Base-by-base conservation (phyloP, 495 filamentous ascomycete genomes). In the Hyaloscypha bicolor region DNA sequence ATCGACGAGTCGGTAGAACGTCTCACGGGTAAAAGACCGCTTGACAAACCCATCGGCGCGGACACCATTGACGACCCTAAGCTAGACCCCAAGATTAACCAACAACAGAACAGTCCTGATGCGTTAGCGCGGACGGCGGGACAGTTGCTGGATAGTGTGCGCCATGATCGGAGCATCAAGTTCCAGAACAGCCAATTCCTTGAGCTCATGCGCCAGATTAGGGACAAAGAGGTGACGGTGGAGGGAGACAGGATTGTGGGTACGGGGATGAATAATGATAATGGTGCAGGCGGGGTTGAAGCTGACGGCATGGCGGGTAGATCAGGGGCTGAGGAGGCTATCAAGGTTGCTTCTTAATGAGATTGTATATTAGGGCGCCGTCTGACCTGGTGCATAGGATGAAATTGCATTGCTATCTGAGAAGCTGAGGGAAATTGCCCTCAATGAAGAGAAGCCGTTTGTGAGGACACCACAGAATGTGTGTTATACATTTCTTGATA, bases 111-210 rank as follows among this genome's bases (percentile, higher is more conserved):
- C 63, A 87, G 91, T 66, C 81, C 82, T 6, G 89, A 93, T 70
- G 91, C 88, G 42, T 81, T 94, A 33, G 88, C 90, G 21, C 79
- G 81, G 42, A 92, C 91, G 4, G 92, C 92, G 9, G 90, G 86
- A 22, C 79, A 88, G 56, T 79, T 95, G 5, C 80, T 95, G 4
- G 84, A 91, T n/a, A 88, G 82, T 51, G 82, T 95, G 11, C 80
- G 85, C 35, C 79, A 88, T 67, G 87, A 95, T 62, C 82, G 84
- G 68, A 88, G 80, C 66, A 73, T 85, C 60, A 94, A 95, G 70
- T 94, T 94, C 73, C 85, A 89, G 72, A 83, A 93, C 71, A 93
- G 91, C 75, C 86, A 85, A 63, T 95, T 95, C 71, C 80, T 94
- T 21, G 83, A 84, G 9, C 76, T 95, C 69, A 94, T 95, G 92